Conservation (phyloP, 441 rosid genomes). For the Hura crepitans region DNA sequence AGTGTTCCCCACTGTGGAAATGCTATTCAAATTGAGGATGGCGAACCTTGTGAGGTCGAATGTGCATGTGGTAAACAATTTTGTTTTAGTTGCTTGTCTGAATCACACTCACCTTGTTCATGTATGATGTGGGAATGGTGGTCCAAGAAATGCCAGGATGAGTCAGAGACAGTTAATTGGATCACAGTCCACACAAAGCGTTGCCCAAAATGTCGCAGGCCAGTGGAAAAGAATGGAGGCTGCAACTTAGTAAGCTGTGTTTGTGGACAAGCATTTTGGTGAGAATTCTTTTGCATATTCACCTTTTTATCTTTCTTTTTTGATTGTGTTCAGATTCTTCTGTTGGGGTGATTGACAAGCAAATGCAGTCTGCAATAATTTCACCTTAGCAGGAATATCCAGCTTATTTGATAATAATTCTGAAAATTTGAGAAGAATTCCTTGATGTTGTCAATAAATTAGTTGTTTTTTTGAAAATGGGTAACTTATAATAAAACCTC, state of each 20-base stretch:
- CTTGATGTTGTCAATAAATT: background rate
- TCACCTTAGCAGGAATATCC: background rate
- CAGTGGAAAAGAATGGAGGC: conserved; percentile 77
- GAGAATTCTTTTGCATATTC: conserved; percentile 20
- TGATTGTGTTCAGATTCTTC: background rate
- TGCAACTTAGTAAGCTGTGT: conserved; percentile 70
- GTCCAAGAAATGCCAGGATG: conserved; percentile 70
- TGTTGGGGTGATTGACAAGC: background rate
- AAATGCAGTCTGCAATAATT: background rate
- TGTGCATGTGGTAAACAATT: conserved; percentile 74
- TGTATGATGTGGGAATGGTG: conserved; percentile 85
- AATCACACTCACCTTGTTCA: conserved; percentile 86
- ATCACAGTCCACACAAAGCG: conserved; percentile 65
- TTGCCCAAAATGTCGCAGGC: conserved; percentile 67
- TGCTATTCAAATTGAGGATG: conserved; percentile 68
- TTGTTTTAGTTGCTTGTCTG: conserved; percentile 63
- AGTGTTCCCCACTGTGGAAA: conserved; percentile 87
- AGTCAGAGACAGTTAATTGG: conserved; percentile 66
- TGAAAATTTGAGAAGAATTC: background rate
- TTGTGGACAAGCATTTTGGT: conserved; percentile 72
- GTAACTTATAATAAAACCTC: background rate
- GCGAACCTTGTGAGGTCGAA: conserved; percentile 67
- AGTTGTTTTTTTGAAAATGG: background rate
- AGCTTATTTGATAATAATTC: background rate
- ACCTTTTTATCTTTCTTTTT: background rate